Evolutionary conservation across 2,329 filamentous ascomycete species (phyloP), one percentile per base, ranked within the genome.

Genomic region (Ophiostoma perfectum): DNA sequence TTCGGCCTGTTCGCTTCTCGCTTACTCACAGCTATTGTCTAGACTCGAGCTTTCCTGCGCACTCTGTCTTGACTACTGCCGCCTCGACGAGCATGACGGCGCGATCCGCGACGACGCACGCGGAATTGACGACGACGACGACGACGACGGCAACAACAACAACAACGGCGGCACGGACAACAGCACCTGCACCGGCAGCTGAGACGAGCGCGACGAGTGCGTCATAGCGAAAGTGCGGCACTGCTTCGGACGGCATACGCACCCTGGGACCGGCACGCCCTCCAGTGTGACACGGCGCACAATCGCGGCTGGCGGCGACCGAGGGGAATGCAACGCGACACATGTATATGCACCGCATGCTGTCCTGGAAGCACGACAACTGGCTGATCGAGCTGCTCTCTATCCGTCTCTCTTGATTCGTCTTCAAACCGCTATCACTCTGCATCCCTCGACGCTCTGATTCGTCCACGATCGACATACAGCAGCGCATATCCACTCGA

Each of bases 91-190:
- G 41, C 62, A 64, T 64, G 62, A 42, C 62, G 41, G 41, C 41
- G 62, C 62, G 62, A 64, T 18, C 41, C 60, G 60, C 39, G 62
- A 64, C 62, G 41, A 41, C 41, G 39, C 39, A 62, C 58, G 58
- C 58, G 14, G 58, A 62, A 41, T 62, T 42, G 38, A 41, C 38
- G 58, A 62, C 58, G 58, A 62, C 58, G 58, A 62, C 58, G 58
- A 62, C 55, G 55, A 60, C 55, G 55, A 60, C 27, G 18, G 0
- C 47, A 16, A n/a, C 49, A 27, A 27, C 18, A 27, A 55, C 49
- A 16, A 18, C 5, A 55, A 5, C 55, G 36, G 8, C 55, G 58
- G 8, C 11, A 63, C 36, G 27, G 58, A 63, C 36, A 5, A 39
- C 12, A 63, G 6, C 55, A 14, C 18, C 6, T 52, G 49, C n/a